Evolutionary conservation across 176 grass and related monocot species (phyloP), one percentile per base, ranked within the genome.

Genomic region (Poa annua): DNA sequence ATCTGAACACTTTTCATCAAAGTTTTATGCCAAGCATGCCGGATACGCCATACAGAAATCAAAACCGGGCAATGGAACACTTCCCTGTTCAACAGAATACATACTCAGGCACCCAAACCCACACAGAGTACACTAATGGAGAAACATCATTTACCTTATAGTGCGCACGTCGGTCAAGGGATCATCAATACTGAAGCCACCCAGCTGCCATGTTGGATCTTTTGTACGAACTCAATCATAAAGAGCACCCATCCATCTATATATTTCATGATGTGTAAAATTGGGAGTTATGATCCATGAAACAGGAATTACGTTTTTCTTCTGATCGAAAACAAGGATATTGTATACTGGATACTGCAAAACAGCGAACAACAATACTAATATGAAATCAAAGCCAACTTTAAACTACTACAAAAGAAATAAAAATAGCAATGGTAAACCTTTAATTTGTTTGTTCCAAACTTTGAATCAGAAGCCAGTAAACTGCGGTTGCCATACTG

Each of bases 371-470:
- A 76, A 76, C 36, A 54, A 72, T 55, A 29, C 64, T 73, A 41
- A 9, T 33, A 74, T 84, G 76, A 86, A 89, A 86, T 76, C 47
- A 62, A 57, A 76, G 34, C 26, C 59, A 74, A 79, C 29, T 57
- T 57, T 55, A 57, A 85, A 76, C 34, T 48, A 38, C 3, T 69
- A 32, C 26, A 67, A 70, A n/a, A 89, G 56, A 74, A 33, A 51
- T 13, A 63, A 77, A 54, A 54, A 52, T 68, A 38, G 36, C 29
- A 29, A 29, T 61, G 25, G 77, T 82, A 86, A 61, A 98, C 92
- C 91, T 93, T 98, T 81, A 98, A 81, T 55, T 98, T 98, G 80
- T 95, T 88, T 56, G 86, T 95, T 77, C 96, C 96, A 86, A 95
- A n/a, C n/a, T 82, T 91, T 64, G 92, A 95, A 85, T 95, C 87